These are phyloP conservation scores for Rutstroemia sp. DNA, from an alignment of 2,329 filamentous ascomycete genomes.

Conservation along the genomic window DNA sequence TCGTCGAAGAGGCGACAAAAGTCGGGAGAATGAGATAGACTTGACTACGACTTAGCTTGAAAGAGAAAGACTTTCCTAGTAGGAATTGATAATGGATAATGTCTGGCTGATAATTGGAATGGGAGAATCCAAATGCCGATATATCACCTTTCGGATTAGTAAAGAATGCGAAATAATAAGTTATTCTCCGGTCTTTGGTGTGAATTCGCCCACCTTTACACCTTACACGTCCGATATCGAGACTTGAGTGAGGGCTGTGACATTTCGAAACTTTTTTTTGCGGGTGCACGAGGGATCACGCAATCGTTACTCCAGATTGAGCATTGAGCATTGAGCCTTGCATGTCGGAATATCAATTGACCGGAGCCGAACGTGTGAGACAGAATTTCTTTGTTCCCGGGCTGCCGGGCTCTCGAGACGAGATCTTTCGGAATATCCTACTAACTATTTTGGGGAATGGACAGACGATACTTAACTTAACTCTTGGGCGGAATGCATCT, in stretches of 20 bases:
- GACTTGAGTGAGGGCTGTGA: neutral
- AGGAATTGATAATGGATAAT: neutral
- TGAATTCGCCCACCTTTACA: neutral
- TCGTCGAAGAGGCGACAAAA: neutral
- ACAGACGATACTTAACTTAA: no score
- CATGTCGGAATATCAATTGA: no score
- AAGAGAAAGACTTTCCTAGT: neutral
- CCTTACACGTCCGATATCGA: neutral
- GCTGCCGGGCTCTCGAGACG: no score
- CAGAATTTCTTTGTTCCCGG: no score
- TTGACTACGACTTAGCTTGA: slow-evolving; percentile 1
- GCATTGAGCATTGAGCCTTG: no score
- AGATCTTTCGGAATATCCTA: no score
- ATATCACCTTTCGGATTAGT: slow-evolving; percentile 1
- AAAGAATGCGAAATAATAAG: neutral
- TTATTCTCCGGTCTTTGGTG: neutral
- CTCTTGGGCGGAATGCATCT: no score
- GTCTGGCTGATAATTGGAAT: neutral
- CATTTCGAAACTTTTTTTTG: neutral
- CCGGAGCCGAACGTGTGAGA: no score
- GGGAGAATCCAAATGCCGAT: neutral
- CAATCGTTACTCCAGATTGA: neutral
- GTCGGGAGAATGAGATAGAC: neutral
- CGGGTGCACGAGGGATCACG: slow-evolving; percentile 4
- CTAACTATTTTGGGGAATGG: no score